Evolutionary conservation across 768 basidiomycete genomes (phyloP).

Genomic region (Tylopilus intermedius): DNA sequence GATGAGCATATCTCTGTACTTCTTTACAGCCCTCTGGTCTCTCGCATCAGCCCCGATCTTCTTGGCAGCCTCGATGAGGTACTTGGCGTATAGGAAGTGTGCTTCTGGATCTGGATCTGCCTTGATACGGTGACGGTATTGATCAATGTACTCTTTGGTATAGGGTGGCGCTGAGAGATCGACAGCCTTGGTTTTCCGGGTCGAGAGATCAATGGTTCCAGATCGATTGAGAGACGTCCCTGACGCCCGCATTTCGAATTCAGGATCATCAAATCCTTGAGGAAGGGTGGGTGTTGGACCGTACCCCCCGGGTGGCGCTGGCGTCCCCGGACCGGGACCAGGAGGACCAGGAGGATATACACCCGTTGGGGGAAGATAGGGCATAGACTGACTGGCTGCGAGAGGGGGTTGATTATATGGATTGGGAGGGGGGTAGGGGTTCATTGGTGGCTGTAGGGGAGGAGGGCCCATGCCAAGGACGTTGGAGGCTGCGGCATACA

Average conservation of each 20-base stretch:
- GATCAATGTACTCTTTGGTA: slow-evolving; percentile 95
- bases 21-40: slow-evolving; percentile 80
- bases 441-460: slow-evolving; percentile 17
- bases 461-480: slow-evolving; percentile 76
- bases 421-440: slow-evolving; percentile 21
- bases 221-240: slow-evolving; percentile 50
- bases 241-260: slow-evolving; percentile 48
- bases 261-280: slow-evolving; percentile 35
- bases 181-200: slow-evolving; percentile 72
- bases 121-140: slow-evolving; percentile 96
- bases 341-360: slow-evolving; percentile 21
- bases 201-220: slow-evolving; percentile 52
- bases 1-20: slow-evolving; percentile 85
- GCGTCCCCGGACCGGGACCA: slow-evolving; percentile 14
- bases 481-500: slow-evolving; percentile 75
- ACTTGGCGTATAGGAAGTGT: slow-evolving; percentile 97
- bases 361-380: slow-evolving; percentile 30
- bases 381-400: slow-evolving; percentile 29
- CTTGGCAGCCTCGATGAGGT: slow-evolving; percentile 96
- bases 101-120: slow-evolving; percentile 97
- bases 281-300: slow-evolving; percentile 25
- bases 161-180: slow-evolving; percentile 81
- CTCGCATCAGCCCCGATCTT: slow-evolving; percentile 71
- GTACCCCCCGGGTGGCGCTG: slow-evolving; percentile 16
- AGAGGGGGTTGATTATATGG: slow-evolving; percentile 20